Evolutionary conservation across 306 rosid species (phyloP), one percentile per base, ranked within the genome.

Genomic region (Casuarina glauca): DNA sequence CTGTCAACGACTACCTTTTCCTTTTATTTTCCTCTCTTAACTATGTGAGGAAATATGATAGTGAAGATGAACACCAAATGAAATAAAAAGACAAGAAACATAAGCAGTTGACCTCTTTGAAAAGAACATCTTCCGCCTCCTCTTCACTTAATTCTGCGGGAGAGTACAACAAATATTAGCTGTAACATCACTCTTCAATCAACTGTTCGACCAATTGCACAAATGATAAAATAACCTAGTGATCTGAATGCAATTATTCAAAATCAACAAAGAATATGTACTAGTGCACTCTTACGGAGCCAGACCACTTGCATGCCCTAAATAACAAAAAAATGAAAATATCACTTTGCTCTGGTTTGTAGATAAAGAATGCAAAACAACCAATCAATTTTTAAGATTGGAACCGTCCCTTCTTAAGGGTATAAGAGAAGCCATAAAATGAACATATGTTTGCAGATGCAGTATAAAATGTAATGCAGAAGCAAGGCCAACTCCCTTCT

Each of bases 91-190:
- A 70, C n/a, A 53, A 16, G 42, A 63, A 73, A 51, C 63, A 61
- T 43, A 79, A 70, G 76, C 17, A 78, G 76, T 91, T 75, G 15
- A 96, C 99, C 99, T 86, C 96, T 87, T 96, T 96, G 80, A 96
- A 96, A 78, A 81, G 88, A 81, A 93, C 86, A 69, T 96, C 98
- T 85, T 93, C 94, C 19, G 92, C 90, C 80, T 96, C 99, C 74
- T 91, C 97, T 78, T 89, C 97, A 78, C 96, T 80, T 84, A 93
- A 84, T 66, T 93, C 99, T 96, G 97, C 84, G 90, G 70, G 39
- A 54, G 73, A 78, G 41, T n/a, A 77, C 70, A 57, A 70, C 3
- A 42, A 52, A 78, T 20, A 78, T 73, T 74, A 75, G 71, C 44
- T 3, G 60, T 39, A 78, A 76, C 78, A 72, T 83, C 67, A 26